These are phyloP conservation scores for Puccinia hordei DNA, from an alignment of 1,284 basidiomycete genomes.

Conservation along the genomic window DNA sequence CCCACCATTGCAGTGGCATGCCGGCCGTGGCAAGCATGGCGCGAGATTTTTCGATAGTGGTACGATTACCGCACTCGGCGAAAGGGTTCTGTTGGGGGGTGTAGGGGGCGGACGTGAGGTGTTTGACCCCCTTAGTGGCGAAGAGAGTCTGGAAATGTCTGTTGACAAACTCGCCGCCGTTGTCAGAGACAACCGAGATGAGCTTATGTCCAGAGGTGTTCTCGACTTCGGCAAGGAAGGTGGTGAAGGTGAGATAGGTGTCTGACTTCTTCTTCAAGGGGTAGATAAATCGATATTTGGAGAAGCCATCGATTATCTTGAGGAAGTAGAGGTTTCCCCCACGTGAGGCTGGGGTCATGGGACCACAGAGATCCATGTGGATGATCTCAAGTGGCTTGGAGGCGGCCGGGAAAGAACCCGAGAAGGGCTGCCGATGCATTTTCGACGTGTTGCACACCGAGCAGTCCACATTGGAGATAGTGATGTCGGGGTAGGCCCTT, in stretches of 20 bases:
- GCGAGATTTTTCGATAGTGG: slow-evolving; percentile 55
- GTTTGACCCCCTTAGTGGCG: slow-evolving; percentile 56
- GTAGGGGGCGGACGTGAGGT: slow-evolving; percentile 60
- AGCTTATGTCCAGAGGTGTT: background rate
- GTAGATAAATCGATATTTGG: background rate
- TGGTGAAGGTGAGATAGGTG: background rate
- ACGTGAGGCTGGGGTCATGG: background rate
- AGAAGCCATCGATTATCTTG: background rate
- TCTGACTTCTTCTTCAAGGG: background rate
- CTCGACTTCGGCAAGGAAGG: background rate
- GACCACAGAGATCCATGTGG: background rate
- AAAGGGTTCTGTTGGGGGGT: slow-evolving; percentile 56
- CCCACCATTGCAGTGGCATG: background rate
- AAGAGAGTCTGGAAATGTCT: slow-evolving; percentile 56
- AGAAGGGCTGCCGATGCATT: background rate
- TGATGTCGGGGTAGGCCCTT: background rate
- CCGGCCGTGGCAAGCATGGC: slow-evolving; percentile 56
- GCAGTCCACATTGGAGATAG: background rate
- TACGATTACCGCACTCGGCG: slow-evolving; percentile 54
- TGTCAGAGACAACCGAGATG: slow-evolving; percentile 55
- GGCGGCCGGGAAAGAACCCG: background rate
- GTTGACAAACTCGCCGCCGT: slow-evolving; percentile 58
- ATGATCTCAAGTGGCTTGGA: background rate
- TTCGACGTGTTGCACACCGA: background rate
- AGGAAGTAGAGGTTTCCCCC: background rate